Evolutionary conservation across 768 basidiomycete genomes (phyloP).

Genomic region (Mycena rebaudengoi): DNA sequence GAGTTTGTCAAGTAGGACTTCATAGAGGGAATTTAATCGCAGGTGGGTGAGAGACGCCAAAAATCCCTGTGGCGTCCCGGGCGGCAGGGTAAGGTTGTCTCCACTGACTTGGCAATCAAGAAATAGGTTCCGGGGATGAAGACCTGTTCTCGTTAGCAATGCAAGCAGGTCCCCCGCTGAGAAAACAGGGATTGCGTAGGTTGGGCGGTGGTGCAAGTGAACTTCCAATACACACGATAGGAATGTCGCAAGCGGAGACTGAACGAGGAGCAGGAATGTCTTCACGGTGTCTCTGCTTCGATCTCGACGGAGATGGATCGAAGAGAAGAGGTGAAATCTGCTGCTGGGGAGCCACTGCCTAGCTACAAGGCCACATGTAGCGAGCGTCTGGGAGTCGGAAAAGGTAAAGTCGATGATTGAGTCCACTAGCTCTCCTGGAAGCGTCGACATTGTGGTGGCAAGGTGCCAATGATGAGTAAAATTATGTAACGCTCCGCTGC

Average conservation of each 20-base stretch:
- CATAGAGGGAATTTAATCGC: background rate
- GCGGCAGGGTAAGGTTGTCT: background rate
- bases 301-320: background rate
- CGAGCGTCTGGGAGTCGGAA: background rate
- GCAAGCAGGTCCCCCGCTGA: slow-evolving; percentile 14
- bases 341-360: slow-evolving; percentile 12
- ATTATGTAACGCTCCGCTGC: no score
- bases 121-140: background rate
- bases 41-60: slow-evolving; percentile 4
- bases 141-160: background rate
- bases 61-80: background rate
- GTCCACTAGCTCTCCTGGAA: slow-evolving; percentile 18
- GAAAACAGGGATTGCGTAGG: slow-evolving; percentile 5
- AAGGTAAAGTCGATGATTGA: slow-evolving; percentile 1
- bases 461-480: no score
- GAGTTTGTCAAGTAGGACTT: background rate
- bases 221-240: slow-evolving; percentile 1
- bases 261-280: slow-evolving; percentile 5
- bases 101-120: slow-evolving; percentile 18
- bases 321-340: slow-evolving; percentile 5
- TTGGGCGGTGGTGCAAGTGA: background rate
- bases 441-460: slow-evolving; percentile 1
- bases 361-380: slow-evolving; percentile 9
- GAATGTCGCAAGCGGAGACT: background rate
- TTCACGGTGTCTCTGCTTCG: slow-evolving; percentile 4